Evolutionary conservation across 1,284 basidiomycete genomes (phyloP).

Genomic region (Papiliotrema terrestris): DNA sequence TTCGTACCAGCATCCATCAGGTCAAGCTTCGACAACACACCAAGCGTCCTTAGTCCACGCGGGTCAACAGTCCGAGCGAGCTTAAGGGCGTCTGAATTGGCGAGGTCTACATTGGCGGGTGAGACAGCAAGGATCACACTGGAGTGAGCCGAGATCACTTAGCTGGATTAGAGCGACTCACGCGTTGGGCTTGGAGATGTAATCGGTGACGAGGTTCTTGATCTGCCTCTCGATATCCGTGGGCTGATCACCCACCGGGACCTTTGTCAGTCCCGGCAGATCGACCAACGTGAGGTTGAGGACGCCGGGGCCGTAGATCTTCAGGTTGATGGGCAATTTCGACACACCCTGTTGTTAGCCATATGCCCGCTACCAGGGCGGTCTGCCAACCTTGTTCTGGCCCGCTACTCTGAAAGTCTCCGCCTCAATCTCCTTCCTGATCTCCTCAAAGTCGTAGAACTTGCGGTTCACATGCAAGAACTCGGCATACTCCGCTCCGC

Average conservation of each 20-base stretch:
- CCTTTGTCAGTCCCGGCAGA: conserved; percentile 93
- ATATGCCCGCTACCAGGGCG: neutral
- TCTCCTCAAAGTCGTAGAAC: conserved; percentile 91
- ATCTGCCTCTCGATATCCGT: conserved; percentile 97
- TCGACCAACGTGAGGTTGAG: conserved; percentile 94
- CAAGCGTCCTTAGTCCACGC: conserved; percentile 91
- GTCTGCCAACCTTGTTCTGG: conserved; percentile 71
- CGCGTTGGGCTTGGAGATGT: conserved; percentile 96
- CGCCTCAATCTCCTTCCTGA: conserved; percentile 94
- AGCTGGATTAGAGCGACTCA: conserved; percentile 43
- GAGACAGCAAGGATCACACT: conserved; percentile 90
- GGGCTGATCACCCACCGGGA: conserved; percentile 64
- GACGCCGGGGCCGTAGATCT: conserved; percentile 93
- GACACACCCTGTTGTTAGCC: conserved; percentile 64
- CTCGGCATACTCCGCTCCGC: conserved; percentile 84
- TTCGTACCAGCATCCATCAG: conserved; percentile 99
- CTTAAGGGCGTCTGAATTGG: conserved; percentile 96
- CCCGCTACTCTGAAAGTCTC: conserved; percentile 97
- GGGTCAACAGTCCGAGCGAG: conserved; percentile 93
- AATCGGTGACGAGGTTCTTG: conserved; percentile 86
- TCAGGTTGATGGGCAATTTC: conserved; percentile 88
- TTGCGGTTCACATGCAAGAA: conserved; percentile 95
- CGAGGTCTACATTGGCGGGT: conserved; percentile 94
- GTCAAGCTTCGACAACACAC: conserved; percentile 94
- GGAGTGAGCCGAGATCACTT: neutral